Percentiles rank a stretch among this genome's conserved stretches.
phyloP scores from a whole-genome alignment of 2,329 filamentous ascomycete species.

The Pyrenophora teres region DNA sequence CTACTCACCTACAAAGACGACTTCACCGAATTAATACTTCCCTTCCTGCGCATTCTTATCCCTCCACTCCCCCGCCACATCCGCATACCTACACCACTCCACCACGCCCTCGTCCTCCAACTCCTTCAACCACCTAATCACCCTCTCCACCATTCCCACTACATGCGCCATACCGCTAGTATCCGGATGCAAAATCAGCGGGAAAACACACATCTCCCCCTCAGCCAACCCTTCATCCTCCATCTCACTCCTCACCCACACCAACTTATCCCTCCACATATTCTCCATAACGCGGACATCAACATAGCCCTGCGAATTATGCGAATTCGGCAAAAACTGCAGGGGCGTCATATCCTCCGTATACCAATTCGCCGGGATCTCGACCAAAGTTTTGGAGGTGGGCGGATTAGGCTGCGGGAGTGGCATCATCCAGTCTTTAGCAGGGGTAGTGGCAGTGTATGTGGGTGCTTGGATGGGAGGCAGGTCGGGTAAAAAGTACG shows the following conservation, averaged over 20 bases:
- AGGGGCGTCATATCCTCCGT: slow-evolving; percentile 58
- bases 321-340: slow-evolving; percentile 53
- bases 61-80: slow-evolving; percentile 51
- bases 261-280: slow-evolving; percentile 65
- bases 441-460: slow-evolving; percentile 46
- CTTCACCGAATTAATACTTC: too few relatives aligned
- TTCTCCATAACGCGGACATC: slow-evolving; percentile 61
- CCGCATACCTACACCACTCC: slow-evolving; percentile 52
- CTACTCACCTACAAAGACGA: too few relatives aligned
- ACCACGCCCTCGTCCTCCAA: slow-evolving; percentile 52
- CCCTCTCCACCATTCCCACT: slow-evolving; percentile 61
- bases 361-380: slow-evolving; percentile 59
- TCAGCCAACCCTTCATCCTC: slow-evolving; percentile 37
- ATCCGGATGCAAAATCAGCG: slow-evolving; percentile 61
- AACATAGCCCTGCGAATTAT: slow-evolving; percentile 64
- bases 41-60: slow-evolving; percentile 15
- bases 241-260: slow-evolving; percentile 55
- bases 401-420: slow-evolving; percentile 30
- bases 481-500: slow-evolving; percentile 54
- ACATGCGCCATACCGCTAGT: slow-evolving; percentile 66
- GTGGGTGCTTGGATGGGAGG: slow-evolving; percentile 50
- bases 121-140: slow-evolving; percentile 57
- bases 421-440: slow-evolving; percentile 54
- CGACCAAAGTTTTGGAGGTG: slow-evolving; percentile 47
- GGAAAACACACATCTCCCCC: slow-evolving; percentile 52